A percentile compares a stretch with the other conserved stretches of the same genome.
These are phyloP conservation scores for Salix dunnii DNA, from an alignment of 345 rosid genomes.

Conservation along the genomic window DNA sequence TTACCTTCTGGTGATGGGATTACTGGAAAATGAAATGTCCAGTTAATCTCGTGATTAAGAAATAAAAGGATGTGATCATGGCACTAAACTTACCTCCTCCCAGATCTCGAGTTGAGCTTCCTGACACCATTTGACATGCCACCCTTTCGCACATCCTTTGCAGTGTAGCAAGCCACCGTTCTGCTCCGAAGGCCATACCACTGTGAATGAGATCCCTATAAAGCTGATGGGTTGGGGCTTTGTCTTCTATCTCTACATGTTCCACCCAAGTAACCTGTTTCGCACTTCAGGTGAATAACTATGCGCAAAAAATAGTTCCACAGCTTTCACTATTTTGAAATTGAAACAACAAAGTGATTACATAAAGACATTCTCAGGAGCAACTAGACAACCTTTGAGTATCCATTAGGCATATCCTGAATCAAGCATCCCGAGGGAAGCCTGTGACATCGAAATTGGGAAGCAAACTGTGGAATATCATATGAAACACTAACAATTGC, in stretches of 20 bases:
- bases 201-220: constrained; percentile 60
- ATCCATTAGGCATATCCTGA: constrained; percentile 95
- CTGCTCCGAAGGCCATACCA: constrained; percentile 89
- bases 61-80: not conserved
- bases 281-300: constrained; percentile 6
- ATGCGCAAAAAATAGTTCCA: not conserved
- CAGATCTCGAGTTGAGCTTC: constrained; percentile 60
- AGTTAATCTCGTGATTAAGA: not conserved
- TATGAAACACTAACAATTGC: constrained; percentile 80
- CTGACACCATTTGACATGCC: constrained; percentile 68
- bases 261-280: constrained; percentile 91
- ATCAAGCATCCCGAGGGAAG: constrained; percentile 97
- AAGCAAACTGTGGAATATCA: constrained; percentile 64
- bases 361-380: constrained; percentile 6
- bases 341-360: constrained; percentile 2
- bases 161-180: constrained; percentile 70
- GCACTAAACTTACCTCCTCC: constrained; percentile 59
- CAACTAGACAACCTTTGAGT: constrained; percentile 61
- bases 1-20: constrained; percentile 84
- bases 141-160: constrained; percentile 85
- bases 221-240: constrained; percentile 46
- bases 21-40: constrained; percentile 34
- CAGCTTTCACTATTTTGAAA: not conserved
- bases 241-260: constrained; percentile 81
- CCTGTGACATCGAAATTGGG: constrained; percentile 53